Evolutionary conservation across 164 flowering plant species (phyloP), one percentile per base, ranked within the genome.

Genomic region (Cinnamomum chago): DNA sequence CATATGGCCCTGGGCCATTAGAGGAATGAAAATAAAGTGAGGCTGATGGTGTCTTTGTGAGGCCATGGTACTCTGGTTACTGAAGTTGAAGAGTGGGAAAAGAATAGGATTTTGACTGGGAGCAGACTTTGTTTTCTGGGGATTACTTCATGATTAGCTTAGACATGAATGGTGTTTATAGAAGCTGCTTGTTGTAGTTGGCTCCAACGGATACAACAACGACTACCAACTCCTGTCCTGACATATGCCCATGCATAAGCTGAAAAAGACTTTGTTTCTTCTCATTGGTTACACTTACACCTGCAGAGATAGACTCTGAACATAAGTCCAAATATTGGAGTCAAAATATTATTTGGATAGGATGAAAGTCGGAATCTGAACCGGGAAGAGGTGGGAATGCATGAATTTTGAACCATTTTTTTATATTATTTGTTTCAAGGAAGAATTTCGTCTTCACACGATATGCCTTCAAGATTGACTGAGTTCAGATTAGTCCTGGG

Each of bases 1-100:
- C 82, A 79, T 77, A 69, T 76, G 79, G 71, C 79, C 81, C 28
- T 67, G 81, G 22, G 81, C 77, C 81, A 81, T 73, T 9, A 77
- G 66, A 65, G 84, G 84, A 27, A 82, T 30, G 28, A 79, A 25
- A 23, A 81, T 27, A 50, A 81, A 72, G 71, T 81, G 80, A 25
- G 75, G 78, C 50, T 70, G 65, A 22, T 18, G 69, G 68, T 52
- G 55, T 30, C n/a, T 55, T 62, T 62, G 58, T 30, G 50, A n/a
- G 30, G 52, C 78, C 78, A 70, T 76, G 64, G 69, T 20, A 55
- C 60, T 55, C 5, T 55, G 20, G 14, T 2, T 0, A 66, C 3
- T 4, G 4, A 30, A 66, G 2, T 66, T 66, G 69, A 13, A 28
- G 68, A 25, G 27, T 62, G 27, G 23, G 28, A 18, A 72, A 50